These are phyloP conservation scores for Orbilia ellipsospora DNA, from an alignment of 2,329 filamentous ascomycete genomes.

Conservation along the genomic window DNA sequence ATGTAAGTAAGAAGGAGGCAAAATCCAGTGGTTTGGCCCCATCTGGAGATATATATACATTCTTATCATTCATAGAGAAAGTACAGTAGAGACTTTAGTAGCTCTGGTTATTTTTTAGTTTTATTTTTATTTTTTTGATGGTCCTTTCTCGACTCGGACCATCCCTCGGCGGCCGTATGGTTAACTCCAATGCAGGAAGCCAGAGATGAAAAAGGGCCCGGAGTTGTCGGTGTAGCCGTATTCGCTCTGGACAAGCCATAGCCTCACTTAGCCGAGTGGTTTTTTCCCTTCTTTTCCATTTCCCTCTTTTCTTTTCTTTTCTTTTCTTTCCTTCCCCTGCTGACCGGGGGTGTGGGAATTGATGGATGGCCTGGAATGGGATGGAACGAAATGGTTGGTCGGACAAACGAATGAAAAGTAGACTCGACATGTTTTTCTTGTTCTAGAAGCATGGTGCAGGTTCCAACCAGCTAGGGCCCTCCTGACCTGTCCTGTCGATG, in stretches of 20 bases:
- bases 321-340: too few species aligned
- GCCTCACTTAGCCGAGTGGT: conserved; percentile 22
- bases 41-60: not conserved
- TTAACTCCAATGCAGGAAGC: too few species aligned
- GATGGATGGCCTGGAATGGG: not conserved
- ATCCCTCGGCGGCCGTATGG: not conserved
- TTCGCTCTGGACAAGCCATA: conserved; percentile 10
- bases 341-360: not conserved
- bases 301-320: too few species aligned
- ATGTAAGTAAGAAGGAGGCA: conserved; percentile 25
- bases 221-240: conserved; percentile 3
- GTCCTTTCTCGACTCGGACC: too few species aligned
- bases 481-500: too few species aligned
- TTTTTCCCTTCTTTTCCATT: not conserved
- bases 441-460: conserved; percentile 48
- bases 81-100: too few species aligned
- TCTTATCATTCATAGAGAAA: too few species aligned
- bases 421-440: conserved; percentile 63
- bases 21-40: conserved; percentile 20
- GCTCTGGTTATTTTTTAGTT: too few species aligned
- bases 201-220: not conserved
- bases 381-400: conserved; percentile 18
- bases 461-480: conserved; percentile 9
- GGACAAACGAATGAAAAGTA: conserved; percentile 10
- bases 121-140: too few species aligned